Conservation (phyloP, 192 early-diverging fungal genomes). For the Linnemannia schmuckeri region DNA sequence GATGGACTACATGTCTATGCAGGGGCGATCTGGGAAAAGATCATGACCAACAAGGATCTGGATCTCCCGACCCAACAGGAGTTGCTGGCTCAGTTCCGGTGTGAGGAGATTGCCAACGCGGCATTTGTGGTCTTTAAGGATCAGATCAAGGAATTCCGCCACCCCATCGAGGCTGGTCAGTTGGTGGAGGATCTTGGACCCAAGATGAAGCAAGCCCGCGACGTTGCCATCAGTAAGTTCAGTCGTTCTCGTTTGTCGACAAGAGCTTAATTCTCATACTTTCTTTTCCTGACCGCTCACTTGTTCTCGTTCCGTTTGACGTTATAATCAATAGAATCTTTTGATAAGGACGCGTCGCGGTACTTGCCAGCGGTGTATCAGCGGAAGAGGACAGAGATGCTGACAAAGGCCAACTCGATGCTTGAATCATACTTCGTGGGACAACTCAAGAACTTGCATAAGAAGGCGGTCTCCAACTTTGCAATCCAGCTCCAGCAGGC, state of each 20-base stretch:
- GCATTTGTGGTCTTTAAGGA: slow-evolving; percentile 78
- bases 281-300: background rate
- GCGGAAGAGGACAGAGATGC: slow-evolving; percentile 85
- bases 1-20: slow-evolving; percentile 97
- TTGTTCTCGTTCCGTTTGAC: background rate
- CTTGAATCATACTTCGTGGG: slow-evolving; percentile 83
- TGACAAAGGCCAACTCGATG: slow-evolving; percentile 79
- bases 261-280: background rate
- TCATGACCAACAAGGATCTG: slow-evolving; percentile 93
- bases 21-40: slow-evolving; percentile 88
- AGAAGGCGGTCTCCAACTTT: slow-evolving; percentile 76
- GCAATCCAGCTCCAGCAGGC: slow-evolving; percentile 58
- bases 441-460: slow-evolving; percentile 90
- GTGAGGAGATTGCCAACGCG: slow-evolving; percentile 92
- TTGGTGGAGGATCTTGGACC: slow-evolving; percentile 82
- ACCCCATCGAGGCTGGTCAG: slow-evolving; percentile 81
- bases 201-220: slow-evolving; percentile 68
- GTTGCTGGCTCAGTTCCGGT: slow-evolving; percentile 97
- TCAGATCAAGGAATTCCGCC: slow-evolving; percentile 69
- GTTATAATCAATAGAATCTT: slow-evolving; percentile 61
- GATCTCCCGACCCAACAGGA: slow-evolving; percentile 99
- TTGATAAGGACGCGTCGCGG: slow-evolving; percentile 91
- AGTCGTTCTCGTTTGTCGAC: background rate
- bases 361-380: slow-evolving; percentile 91
- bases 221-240: slow-evolving; percentile 62